These are phyloP conservation scores for Mucor ambiguus DNA, from an alignment of 371 early-diverging fungal genomes.

Conservation along the genomic window DNA sequence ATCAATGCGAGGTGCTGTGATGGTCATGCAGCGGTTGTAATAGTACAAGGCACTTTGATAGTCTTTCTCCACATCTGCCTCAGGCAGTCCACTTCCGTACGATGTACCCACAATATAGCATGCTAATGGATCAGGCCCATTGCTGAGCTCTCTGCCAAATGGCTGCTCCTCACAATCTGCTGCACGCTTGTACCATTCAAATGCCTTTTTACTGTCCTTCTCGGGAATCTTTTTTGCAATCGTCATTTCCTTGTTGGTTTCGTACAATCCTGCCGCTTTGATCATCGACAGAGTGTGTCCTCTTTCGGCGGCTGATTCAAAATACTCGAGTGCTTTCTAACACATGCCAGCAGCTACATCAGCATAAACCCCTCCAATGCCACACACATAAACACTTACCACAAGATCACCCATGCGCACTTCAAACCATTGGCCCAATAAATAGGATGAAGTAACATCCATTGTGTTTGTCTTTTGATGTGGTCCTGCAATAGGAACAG, in stretches of 20 bases:
- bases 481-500: conserved; percentile 26
- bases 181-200: conserved; percentile 50
- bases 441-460: conserved; percentile 53
- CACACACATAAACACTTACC: conserved; percentile 24
- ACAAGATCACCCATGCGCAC: conserved; percentile 40
- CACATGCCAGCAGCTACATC: neutral
- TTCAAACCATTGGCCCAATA: conserved; percentile 51
- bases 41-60: conserved; percentile 46
- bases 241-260: conserved; percentile 15
- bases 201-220: conserved; percentile 45
- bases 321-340: conserved; percentile 48
- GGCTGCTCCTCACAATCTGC: conserved; percentile 39
- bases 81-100: conserved; percentile 46
- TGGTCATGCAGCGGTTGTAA: conserved; percentile 51
- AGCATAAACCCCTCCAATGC: too few species aligned
- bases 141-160: conserved; percentile 29
- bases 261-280: conserved; percentile 48
- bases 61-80: conserved; percentile 46
- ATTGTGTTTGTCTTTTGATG: conserved; percentile 31
- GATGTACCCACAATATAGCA: conserved; percentile 51
- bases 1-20: conserved; percentile 48
- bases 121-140: conserved; percentile 45
- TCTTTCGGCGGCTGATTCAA: conserved; percentile 44
- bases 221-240: conserved; percentile 21
- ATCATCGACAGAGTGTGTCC: conserved; percentile 51